Base-by-base conservation (phyloP, 352 stramenopile species). In the Thalassiosira hispida region DNA sequence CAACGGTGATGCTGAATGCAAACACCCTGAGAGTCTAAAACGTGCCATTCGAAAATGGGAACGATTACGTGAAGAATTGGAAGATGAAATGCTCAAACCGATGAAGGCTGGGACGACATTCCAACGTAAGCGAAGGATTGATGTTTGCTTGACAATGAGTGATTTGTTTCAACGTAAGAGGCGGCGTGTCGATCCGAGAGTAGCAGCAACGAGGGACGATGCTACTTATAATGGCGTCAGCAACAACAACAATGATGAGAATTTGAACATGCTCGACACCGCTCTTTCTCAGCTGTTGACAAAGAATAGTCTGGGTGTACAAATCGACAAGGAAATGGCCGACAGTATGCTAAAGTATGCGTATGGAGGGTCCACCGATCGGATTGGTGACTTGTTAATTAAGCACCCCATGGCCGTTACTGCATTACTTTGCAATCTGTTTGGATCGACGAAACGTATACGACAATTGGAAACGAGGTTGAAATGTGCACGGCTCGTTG, bases 101-200 rank as follows among this genome's bases (percentile, higher is more conserved):
- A 23, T 52, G n/a, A 42, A 63, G 11, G 71, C 62, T 29, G 77
- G 77, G 11, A 91, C 77, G 35, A 81, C 84, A 60, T 75, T 92
- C 29, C 84, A 89, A 78, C 72, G 81, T 22, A 94, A 94, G 52
- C 76, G 89, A 29, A 73, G 85, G 51, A 69, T 90, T 11, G 89
- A 94, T 76, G 73, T 92, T 20, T 79, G 83, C n/a, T 74, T 92
- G 3, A 90, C 77, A n/a, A 85, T 87, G 33, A 89, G 85, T 75
- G 86, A 92, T 35, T 77, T 92, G 14, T 59, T 88, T 52, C 86
- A 92, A 67, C 61, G 81, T 6, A 79, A 92, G 65, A 71, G 86
- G 29, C 64, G 79, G 31, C 62, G 78, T 20, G 46, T 87, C n/a
- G 49, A 78, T 35, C 77, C 74, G 18, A 53, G 31, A 20, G 40